Evolutionary conservation across 495 filamentous ascomycete species (phyloP), one percentile per base, ranked within the genome.

Genomic region (Oidiodendron maius): DNA sequence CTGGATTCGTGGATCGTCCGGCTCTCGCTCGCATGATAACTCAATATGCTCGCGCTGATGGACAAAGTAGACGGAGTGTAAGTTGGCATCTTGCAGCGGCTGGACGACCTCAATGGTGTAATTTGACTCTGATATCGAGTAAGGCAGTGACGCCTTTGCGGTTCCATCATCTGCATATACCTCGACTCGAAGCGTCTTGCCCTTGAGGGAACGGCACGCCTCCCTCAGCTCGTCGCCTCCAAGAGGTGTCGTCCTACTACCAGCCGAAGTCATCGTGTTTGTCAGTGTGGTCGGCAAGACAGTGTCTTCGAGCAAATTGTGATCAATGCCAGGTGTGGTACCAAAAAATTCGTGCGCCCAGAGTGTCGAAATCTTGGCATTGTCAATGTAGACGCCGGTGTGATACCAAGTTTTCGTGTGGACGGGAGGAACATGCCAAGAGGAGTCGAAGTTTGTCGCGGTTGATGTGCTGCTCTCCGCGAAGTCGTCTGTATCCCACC

Each of bases 401-500:
- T 58, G 47, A 28, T 34, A 64, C 61, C 61, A 64, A 6, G 22
- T 49, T 21, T 60, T 62, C 8, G 40, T 62, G 20, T 40, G 23
- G 1, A 52, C 34, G 0, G 60, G 61, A 5, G 53, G 48, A 9
- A 32, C 5, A n/a, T 35, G 3, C 22, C 10, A 10, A 40, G n/a
- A 18, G n/a, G 1, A 2, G 21, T 46, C 17, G 10, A 17, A 3
- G 34, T 3, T 9, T 8, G 22, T 3, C 18, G 16, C 5, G 21
- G 13, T 3, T 16, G 9, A 10, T 8, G 28, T 8, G 8, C 8
- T 8, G n/a, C n/a, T n/a, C n/a, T 8, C 8, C 5, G 15, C 21
- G 35, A 60, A 52, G 6, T 51, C 40, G 20, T 64, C 63, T 0
- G 52, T 44, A 44, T 67, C 64, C 50, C 41, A 64, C 28, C 50